Base-by-base conservation (phyloP, 2,329 filamentous ascomycete genomes). In the Trichoderma asperellum region DNA sequence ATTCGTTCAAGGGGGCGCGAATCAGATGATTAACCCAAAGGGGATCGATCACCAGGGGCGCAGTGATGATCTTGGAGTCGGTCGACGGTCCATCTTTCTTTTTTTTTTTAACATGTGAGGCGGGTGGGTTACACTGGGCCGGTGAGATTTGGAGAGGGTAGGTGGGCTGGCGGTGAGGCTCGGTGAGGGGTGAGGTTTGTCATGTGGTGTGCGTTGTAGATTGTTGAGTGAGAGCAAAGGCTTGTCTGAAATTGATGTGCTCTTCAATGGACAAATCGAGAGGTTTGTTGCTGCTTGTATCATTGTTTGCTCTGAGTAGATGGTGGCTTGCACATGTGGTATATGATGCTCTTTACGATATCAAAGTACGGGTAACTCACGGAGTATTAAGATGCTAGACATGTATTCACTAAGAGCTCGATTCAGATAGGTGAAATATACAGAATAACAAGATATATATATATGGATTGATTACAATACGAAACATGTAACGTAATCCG, bases 11-110 rank as follows among this genome's bases (percentile, higher is more conserved):
- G 27, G 14, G 18, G 35, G n/a, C 49, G 37, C 49, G 49, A 68
- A 68, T 62, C 49, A 52, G 34, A 58, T 3, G 32, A 27, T 1
- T 53, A 29, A 18, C 29, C 34, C n/a, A 29, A 12, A 32, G n/a
- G 35, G 58, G 58, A 49, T 49, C 47, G 68, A 70, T 67, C 62
- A 70, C 47, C 68, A 70, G 68, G 68, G 68, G 68, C 62, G 57
- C 43, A 49, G 67, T 43, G 62, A 60, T 67, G 32, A 70, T 66
- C 34, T 18, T 40, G 11, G 55, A 21, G 2, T n/a, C 5, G 37
- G 37, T 34, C 11, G 32, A 43, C 32, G n/a, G 55, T 11, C 27
- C 8, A 40, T 43, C 35, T 14, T n/a, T 34, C 2, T 6, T 18
- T 43, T 37, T 11, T 11, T 40, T 35, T 35, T 35, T 18, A n/a